These are phyloP conservation scores for Phaeosphaeriaceae sp. DNA, from an alignment of 2,329 filamentous ascomycete species.

Conservation along the genomic window DNA sequence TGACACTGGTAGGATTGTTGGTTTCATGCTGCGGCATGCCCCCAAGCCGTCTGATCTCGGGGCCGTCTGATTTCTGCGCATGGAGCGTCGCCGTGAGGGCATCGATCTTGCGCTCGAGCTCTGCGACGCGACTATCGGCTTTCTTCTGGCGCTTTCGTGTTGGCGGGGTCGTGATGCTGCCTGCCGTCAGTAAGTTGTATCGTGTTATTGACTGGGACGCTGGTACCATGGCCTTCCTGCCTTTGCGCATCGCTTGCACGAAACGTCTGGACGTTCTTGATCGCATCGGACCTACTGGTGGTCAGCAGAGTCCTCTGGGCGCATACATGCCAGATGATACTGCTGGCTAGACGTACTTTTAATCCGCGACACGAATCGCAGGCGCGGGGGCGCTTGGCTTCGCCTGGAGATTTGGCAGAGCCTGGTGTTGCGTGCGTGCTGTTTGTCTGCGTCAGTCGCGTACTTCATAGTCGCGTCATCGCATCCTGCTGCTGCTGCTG, in stretches of 20 bases:
- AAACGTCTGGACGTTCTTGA: constrained; percentile 70
- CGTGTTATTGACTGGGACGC: too few relatives aligned
- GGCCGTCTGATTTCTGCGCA: constrained; percentile 52
- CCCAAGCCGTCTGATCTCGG: constrained; percentile 29
- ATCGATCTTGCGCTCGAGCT: constrained; percentile 93
- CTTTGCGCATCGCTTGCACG: constrained; percentile 74
- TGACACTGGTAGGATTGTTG: constrained; percentile 12
- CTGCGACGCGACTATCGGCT: constrained; percentile 85
- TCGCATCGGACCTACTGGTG: constrained; percentile 76
- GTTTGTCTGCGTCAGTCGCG: constrained; percentile 8
- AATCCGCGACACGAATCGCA: constrained; percentile 57
- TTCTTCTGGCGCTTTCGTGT: constrained; percentile 87
- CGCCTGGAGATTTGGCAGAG: constrained; percentile 41
- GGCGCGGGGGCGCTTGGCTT: constrained; percentile 55
- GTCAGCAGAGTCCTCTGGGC: constrained; percentile 7
- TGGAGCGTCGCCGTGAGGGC: constrained; percentile 81
- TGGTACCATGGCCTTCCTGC: constrained; percentile 68
- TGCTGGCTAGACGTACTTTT: constrained; percentile 30
- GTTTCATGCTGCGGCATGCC: constrained; percentile 30
- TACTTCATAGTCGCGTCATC: background rate
- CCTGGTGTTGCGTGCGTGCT: constrained; percentile 37
- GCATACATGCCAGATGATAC: background rate
- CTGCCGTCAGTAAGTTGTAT: too few relatives aligned
- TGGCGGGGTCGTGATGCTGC: constrained; percentile 64
- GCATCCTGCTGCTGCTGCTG: background rate